phyloP scores from a whole-genome alignment of 2,329 filamentous ascomycete species.

The Diaporthe citrichinensis region DNA sequence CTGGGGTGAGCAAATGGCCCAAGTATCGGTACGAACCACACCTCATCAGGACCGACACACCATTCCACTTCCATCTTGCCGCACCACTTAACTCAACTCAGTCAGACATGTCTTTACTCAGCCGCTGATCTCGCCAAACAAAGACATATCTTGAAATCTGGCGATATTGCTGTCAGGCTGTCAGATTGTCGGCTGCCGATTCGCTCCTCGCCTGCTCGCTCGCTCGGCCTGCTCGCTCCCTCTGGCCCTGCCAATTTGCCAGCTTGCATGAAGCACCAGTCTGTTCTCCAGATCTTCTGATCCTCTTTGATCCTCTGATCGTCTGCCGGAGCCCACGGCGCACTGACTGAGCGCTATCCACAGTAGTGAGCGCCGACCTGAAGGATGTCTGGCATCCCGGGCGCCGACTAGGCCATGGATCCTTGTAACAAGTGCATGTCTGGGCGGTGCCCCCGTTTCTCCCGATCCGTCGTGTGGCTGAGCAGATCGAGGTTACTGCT shows the following conservation, averaged over 20 bases:
- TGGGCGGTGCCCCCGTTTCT: background rate
- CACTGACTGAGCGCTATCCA: constrained; percentile 14
- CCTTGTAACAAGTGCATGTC: background rate
- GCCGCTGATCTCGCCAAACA: constrained; percentile 32
- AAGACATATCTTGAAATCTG: constrained; percentile 15
- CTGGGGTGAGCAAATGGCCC: background rate
- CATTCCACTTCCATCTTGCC: constrained; percentile 15
- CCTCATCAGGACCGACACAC: background rate
- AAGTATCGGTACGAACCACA: constrained; percentile 35
- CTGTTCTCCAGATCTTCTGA: constrained; percentile 12
- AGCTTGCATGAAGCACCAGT: background rate
- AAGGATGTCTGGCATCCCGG: constrained; percentile 16
- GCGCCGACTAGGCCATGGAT: background rate
- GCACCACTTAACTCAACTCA: background rate
- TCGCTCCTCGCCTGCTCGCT: background rate
- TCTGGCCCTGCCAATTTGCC: constrained; percentile 4
- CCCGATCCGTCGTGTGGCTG: constrained; percentile 19
- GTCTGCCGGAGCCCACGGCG: background rate
- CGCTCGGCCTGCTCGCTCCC: background rate
- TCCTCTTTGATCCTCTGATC: constrained; percentile 18
- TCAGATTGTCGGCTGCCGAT: constrained; percentile 8
- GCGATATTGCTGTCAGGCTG: constrained; percentile 15
- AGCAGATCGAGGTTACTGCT: constrained; percentile 17
- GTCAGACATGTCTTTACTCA: constrained; percentile 20
- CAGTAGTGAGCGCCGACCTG: constrained; percentile 25